A percentile compares a stretch with the other conserved stretches of the same genome.
These are phyloP conservation scores for Pythium graminicola DNA, from an alignment of 352 stramenopile species.

Conservation along the genomic window DNA sequence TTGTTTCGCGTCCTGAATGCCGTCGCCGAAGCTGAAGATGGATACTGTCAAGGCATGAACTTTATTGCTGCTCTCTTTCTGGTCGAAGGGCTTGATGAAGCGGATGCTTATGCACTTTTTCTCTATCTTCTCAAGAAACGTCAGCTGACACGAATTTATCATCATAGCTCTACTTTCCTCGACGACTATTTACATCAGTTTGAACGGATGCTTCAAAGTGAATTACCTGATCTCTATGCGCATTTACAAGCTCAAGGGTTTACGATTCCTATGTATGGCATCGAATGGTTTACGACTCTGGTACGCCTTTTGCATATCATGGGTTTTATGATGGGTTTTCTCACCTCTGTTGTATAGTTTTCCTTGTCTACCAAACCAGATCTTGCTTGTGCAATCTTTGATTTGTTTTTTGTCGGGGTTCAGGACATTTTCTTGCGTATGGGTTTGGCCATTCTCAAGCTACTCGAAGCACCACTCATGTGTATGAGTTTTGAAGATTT, in stretches of 20 bases:
- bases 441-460: constrained; percentile 71
- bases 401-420: constrained; percentile 77
- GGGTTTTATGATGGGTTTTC: too few species aligned
- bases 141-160: constrained; percentile 73
- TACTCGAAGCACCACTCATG: constrained; percentile 73
- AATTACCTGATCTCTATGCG: constrained; percentile 59
- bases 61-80: constrained; percentile 84
- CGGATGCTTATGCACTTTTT: constrained; percentile 75
- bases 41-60: constrained; percentile 87
- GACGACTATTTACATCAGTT: constrained; percentile 84
- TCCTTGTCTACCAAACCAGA: constrained; percentile 78
- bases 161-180: constrained; percentile 75
- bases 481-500: constrained; percentile 83
- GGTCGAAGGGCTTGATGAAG: constrained; percentile 72
- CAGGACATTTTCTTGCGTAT: constrained; percentile 78
- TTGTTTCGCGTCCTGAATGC: constrained; percentile 79
- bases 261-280: constrained; percentile 72
- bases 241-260: constrained; percentile 68
- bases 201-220: constrained; percentile 53
- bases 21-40: constrained; percentile 67
- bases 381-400: constrained; percentile 74
- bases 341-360: constrained; percentile 31
- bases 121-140: constrained; percentile 78
- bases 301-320: constrained; percentile 16
- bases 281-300: constrained; percentile 87